phyloP scores from a whole-genome alignment of 2,329 filamentous ascomycete species.

The Dactylonectria macrodidyma region DNA sequence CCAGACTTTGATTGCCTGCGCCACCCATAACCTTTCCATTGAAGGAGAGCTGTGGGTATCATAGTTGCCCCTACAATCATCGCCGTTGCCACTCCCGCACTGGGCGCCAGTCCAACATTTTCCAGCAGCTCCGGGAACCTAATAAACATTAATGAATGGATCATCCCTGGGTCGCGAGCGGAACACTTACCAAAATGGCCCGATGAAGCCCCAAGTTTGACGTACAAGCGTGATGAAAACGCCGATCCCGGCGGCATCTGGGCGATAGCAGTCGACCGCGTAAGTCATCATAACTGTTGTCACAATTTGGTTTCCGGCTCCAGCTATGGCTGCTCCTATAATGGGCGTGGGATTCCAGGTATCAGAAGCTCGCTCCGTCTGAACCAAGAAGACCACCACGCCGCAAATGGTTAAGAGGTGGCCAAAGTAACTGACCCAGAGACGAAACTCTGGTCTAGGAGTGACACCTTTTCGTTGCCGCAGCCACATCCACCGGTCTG shows the following conservation, averaged over 20 bases:
- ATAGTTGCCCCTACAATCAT: conserved; percentile 26
- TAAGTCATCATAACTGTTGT: conserved; percentile 74
- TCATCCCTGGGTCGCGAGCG: no score
- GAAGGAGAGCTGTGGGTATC: conserved; percentile 25
- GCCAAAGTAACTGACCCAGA: conserved; percentile 71
- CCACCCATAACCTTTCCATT: conserved; percentile 28
- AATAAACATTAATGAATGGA: not conserved
- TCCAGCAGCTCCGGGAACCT: conserved; percentile 30
- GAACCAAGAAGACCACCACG: conserved; percentile 68
- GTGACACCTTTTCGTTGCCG: conserved; percentile 50
- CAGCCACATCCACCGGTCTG: conserved; percentile 67
- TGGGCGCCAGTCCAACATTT: conserved; percentile 6
- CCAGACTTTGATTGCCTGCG: conserved; percentile 12
- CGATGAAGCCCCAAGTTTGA: conserved; percentile 68
- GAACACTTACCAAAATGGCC: conserved; percentile 46
- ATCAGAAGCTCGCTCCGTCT: conserved; percentile 59
- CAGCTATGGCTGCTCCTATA: conserved; percentile 66
- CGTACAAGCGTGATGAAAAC: conserved; percentile 72
- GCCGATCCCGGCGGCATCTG: conserved; percentile 67
- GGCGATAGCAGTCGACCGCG: conserved; percentile 69
- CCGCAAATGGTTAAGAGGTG: conserved; percentile 66
- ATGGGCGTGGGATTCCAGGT: conserved; percentile 71
- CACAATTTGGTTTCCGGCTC: conserved; percentile 72
- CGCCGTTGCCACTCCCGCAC: conserved; percentile 18
- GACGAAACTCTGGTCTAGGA: conserved; percentile 65